Percentiles rank a stretch among this genome's conserved stretches.
phyloP scores from a whole-genome alignment of 192 early-diverging fungal species.

The Oehlia diaphana region DNA sequence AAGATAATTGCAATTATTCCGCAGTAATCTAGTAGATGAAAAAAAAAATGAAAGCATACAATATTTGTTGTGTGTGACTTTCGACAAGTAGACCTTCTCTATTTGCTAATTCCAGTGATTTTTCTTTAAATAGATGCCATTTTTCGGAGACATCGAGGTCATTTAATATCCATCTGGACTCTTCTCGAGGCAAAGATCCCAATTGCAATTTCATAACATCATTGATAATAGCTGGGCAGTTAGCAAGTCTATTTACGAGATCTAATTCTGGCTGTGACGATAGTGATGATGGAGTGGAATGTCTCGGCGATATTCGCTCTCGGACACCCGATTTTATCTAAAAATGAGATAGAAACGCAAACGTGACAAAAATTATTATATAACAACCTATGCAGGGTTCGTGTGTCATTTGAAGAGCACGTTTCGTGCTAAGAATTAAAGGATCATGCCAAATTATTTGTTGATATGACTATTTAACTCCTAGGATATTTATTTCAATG shows the following conservation, averaged over 20 bases:
- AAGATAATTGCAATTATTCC: conserved; percentile 33
- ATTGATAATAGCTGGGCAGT: conserved; percentile 14
- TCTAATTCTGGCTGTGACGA: not conserved
- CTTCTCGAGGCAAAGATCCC: conserved; percentile 22
- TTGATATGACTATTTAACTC: too few species aligned
- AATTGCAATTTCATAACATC: conserved; percentile 17
- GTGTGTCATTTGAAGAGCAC: too few species aligned
- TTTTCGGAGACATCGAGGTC: conserved; percentile 21
- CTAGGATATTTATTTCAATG: too few species aligned
- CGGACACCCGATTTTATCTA: not conserved
- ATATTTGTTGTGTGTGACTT: conserved; percentile 29
- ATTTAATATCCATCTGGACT: conserved; percentile 27
- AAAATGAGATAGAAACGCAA: too few species aligned
- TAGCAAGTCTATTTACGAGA: not conserved
- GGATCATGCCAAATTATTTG: too few species aligned
- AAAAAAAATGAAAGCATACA: conserved; percentile 29
- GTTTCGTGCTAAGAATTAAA: too few species aligned
- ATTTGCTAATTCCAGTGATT: conserved; percentile 21
- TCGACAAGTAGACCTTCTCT: conserved; percentile 24
- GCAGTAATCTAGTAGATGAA: conserved; percentile 26
- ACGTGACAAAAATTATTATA: too few species aligned
- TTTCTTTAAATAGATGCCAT: conserved; percentile 28
- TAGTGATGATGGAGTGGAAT: too few species aligned
- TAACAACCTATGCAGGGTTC: too few species aligned
- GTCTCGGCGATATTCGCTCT: too few species aligned